phyloP scores from a whole-genome alignment of 2,329 filamentous ascomycete species.

The Sporothrix pseudoabietina region DNA sequence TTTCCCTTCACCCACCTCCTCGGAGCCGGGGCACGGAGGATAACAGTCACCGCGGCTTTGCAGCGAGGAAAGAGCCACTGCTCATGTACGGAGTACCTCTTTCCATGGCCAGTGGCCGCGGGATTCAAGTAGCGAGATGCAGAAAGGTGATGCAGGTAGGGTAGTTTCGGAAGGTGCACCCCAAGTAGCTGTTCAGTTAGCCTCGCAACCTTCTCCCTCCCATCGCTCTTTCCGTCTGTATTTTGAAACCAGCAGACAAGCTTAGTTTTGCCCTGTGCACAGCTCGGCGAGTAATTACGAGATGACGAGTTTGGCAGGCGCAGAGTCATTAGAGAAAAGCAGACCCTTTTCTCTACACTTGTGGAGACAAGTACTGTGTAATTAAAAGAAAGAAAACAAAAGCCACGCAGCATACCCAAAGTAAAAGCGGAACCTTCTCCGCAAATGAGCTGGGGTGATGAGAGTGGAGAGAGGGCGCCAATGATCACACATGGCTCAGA shows the following conservation, averaged over 20 bases:
- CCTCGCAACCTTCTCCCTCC: background rate
- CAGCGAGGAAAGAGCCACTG: background rate
- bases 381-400: background rate
- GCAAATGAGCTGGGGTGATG: background rate
- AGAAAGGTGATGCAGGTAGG: background rate
- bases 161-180: background rate
- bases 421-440: slow-evolving; percentile 13
- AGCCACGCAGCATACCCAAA: slow-evolving; percentile 8
- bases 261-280: background rate
- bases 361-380: background rate
- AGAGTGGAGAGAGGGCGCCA: background rate
- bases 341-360: slow-evolving; percentile 17
- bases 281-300: background rate
- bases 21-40: background rate
- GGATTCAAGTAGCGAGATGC: background rate
- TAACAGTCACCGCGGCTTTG: background rate
- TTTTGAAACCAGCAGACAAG: slow-evolving; percentile 8
- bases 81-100: background rate
- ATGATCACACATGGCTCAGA: background rate
- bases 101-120: background rate
- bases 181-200: background rate
- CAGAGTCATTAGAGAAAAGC: background rate
- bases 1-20: background rate
- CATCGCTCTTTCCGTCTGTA: background rate
- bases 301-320: background rate